Evolutionary conservation across 129 eudicot species (phyloP).

Genomic region (Centella asiatica): DNA sequence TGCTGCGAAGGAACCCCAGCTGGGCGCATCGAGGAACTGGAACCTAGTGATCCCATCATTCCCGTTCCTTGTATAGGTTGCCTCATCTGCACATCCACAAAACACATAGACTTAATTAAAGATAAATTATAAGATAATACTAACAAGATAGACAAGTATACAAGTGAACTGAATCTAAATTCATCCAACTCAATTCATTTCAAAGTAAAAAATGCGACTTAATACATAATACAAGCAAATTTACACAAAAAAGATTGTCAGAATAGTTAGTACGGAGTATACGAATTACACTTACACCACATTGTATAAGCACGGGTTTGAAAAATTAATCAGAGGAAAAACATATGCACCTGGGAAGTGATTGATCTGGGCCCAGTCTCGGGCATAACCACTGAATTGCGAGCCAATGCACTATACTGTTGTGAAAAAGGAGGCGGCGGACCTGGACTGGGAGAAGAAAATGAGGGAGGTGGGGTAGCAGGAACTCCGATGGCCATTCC

Average conservation of each 20-base stretch:
- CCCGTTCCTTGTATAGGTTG: slow-evolving; percentile 49
- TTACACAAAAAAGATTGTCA: too few relatives aligned
- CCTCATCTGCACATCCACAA: slow-evolving; percentile 33
- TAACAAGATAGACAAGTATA: slow-evolving; percentile 4
- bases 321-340: background rate
- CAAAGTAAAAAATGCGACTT: too few relatives aligned
- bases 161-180: background rate
- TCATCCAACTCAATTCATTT: slow-evolving; percentile 4
- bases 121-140: background rate
- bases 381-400: slow-evolving; percentile 15
- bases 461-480: slow-evolving; percentile 45
- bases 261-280: too few relatives aligned
- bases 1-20: slow-evolving; percentile 34
- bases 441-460: slow-evolving; percentile 18
- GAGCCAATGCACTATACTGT: slow-evolving; percentile 23
- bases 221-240: too few relatives aligned
- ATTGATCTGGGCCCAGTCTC: slow-evolving; percentile 32
- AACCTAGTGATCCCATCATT: slow-evolving; percentile 66
- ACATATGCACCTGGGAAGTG: slow-evolving; percentile 23
- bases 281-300: background rate
- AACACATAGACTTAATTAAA: background rate
- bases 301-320: background rate
- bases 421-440: slow-evolving; percentile 30
- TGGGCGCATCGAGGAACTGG: slow-evolving; percentile 56
- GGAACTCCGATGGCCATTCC: slow-evolving; percentile 80